Percentiles rank a stretch among this genome's conserved stretches.
Conservation (phyloP, 2,329 filamentous ascomycete genomes). For the Epichloe hybrida region DNA sequence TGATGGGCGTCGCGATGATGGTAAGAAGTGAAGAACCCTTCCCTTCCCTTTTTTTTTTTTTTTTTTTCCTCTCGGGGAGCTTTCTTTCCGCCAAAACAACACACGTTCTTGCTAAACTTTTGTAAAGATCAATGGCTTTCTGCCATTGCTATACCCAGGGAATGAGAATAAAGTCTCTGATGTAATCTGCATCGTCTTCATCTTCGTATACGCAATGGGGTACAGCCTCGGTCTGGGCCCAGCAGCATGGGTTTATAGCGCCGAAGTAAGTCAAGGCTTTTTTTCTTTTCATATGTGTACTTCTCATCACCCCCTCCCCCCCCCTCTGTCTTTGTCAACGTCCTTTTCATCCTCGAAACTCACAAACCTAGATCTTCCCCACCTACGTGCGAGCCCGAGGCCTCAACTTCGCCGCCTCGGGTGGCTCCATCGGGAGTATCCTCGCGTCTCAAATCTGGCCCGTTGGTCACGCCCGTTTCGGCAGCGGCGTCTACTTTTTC, state of each 20-base stretch:
- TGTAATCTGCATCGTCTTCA: conserved; percentile 38
- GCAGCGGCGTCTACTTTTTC: conserved; percentile 41
- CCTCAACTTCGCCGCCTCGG: conserved; percentile 41
- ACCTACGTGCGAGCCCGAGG: conserved; percentile 42
- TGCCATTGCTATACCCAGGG: conserved; percentile 36
- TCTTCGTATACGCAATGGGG: conserved; percentile 44
- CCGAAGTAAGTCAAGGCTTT: conserved; percentile 27
- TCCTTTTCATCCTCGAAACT: no score
- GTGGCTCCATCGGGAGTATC: conserved; percentile 40
- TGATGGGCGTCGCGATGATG: conserved; percentile 40
- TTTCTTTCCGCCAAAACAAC: neutral
- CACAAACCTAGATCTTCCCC: conserved; percentile 33
- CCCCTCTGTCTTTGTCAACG: neutral
- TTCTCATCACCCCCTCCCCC: neutral
- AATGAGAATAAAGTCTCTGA: conserved; percentile 35
- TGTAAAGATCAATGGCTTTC: conserved; percentile 36
- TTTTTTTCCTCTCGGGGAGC: neutral
- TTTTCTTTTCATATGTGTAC: neutral
- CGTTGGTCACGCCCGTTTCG: conserved; percentile 34
- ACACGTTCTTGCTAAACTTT: neutral
- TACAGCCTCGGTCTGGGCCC: conserved; percentile 45
- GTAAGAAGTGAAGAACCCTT: conserved; percentile 21
- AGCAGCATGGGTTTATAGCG: conserved; percentile 45
- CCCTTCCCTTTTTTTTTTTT: neutral
- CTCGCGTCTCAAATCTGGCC: conserved; percentile 43